Evolutionary conservation across 129 eudicot species (phyloP), one percentile per base, ranked within the genome.

Genomic region (Flaveria trinervia): DNA sequence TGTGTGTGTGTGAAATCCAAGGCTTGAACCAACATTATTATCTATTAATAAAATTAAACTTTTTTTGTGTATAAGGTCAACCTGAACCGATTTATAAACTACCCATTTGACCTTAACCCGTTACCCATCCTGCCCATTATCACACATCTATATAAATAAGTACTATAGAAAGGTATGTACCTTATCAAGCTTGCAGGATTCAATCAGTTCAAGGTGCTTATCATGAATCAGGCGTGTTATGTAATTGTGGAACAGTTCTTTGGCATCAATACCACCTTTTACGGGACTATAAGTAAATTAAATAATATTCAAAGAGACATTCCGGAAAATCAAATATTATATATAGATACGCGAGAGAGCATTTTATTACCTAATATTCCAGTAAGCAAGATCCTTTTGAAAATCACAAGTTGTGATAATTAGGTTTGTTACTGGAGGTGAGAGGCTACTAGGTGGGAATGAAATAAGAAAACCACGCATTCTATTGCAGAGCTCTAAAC

Each of bases 261-360:
- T 92, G 75, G 97, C 89, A 70, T 89, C 84, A 77, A 92, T 86
- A 44, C 95, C 95, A 39, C 89, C 95, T 86, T 89, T 92, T 30
- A 85, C 82, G 70, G 79, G 76, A 75, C 94, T 91, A 88, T 57
- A 49, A 59, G 15, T 61, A 15, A 49, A 46, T 49, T 9, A 78
- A 68, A 16, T 66, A 48, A 28, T 22, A 81, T 20, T 60, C 14
- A 65, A 48, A 10, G 1, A 5, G 11, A 54, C 28, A 33, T 26
- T 48, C 43, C 16, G 6, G 45, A 45, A 74, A 64, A 69, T 33
- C 23, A 49, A 39, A 4, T 4, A 56, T 7, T 17, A 15, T 14
- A 46, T 45, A 46, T 11, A 59, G 1, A 70, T 59, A 79, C 17
- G 14, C 43, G 41, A 61, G 56, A 69, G 25, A 41, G 50, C 23